Evolutionary conservation across 2,329 filamentous ascomycete species (phyloP), one percentile per base, ranked within the genome.

Genomic region (Sphaerulina populicola): DNA sequence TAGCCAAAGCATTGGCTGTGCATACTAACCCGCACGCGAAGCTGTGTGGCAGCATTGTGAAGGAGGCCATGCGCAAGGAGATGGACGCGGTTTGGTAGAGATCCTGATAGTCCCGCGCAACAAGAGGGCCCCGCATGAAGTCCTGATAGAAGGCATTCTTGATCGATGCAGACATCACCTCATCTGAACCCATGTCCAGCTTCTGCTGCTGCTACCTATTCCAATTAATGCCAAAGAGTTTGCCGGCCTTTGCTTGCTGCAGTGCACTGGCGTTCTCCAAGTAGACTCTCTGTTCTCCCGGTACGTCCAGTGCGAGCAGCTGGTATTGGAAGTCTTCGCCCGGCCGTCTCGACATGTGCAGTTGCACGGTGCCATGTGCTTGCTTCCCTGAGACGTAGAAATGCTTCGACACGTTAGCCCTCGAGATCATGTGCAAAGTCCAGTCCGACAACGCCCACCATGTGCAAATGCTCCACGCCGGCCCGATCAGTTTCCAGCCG

Each of bases 321-420:
- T 83, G 81, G 70, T 95, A 96, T 61, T 86, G 78, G 65, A 82
- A 89, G 45, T 75, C 70, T 35, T 82, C 76, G 30, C 81, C 81
- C 1, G 78, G 74, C 33, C 74, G 74, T 68, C 82, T 88, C 42
- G 83, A 77, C 77, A 95, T 81, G 66, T 96, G 88, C 48, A 94
- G 72, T 58, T 82, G 76, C 6, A 88, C 89, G 0, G 83, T 75
- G 11, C 90, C 91, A 23, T 78, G 78, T 48, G 84, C 86, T 31
- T 79, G 72, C 2, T 86, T 83, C 0, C 91, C 91, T 65, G 90
- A 82, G 36, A 94, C 83, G 66, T 93, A 82, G 68, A 96, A 96
- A 60, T 88, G 82, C 46, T 43, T 29, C 5, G 3, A 12, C 21
- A n/a, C 14, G 7, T 49, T 27, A 49, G 46, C 38, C n/a, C 10